Evolutionary conservation across 1,139 yeast species (phyloP).

Genomic region (Diutina pseudorugosa): DNA sequence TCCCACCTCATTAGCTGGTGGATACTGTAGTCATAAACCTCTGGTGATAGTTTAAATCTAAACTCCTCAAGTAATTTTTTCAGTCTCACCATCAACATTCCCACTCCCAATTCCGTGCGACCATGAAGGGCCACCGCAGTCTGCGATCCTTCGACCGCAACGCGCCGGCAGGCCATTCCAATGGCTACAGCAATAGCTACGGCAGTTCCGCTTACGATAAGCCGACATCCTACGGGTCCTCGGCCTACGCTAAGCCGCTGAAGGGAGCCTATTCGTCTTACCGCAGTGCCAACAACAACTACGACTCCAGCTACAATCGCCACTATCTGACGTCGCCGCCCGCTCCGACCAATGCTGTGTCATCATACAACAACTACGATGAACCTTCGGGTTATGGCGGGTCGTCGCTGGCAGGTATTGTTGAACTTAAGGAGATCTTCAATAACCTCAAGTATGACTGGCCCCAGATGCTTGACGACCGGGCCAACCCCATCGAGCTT

Average conservation of each 20-base stretch:
- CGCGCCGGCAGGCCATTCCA: neutral
- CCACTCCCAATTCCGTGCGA: neutral
- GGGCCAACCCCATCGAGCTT: conserved; percentile 54
- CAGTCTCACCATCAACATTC: too few relatives aligned
- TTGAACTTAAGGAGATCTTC: conserved; percentile 1
- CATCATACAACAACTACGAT: neutral
- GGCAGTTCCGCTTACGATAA: neutral
- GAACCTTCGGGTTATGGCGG: neutral
- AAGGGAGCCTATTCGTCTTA: neutral
- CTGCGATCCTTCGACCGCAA: neutral
- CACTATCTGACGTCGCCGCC: neutral
- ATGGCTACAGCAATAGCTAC: neutral
- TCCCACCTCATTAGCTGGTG: too few relatives aligned
- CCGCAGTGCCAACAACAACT: neutral
- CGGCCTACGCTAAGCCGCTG: neutral
- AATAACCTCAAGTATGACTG: conserved; percentile 2
- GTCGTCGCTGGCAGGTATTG: neutral
- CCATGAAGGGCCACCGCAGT: conserved; percentile 1
- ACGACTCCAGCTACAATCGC: neutral
- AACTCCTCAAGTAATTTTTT: too few relatives aligned
- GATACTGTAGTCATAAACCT: too few relatives aligned
- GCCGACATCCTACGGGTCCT: neutral
- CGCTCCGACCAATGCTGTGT: neutral
- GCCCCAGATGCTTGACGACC: conserved; percentile 3
- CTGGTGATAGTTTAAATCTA: too few relatives aligned